Conservation (phyloP, 257 asterid species). For the Solanum boliviense region DNA sequence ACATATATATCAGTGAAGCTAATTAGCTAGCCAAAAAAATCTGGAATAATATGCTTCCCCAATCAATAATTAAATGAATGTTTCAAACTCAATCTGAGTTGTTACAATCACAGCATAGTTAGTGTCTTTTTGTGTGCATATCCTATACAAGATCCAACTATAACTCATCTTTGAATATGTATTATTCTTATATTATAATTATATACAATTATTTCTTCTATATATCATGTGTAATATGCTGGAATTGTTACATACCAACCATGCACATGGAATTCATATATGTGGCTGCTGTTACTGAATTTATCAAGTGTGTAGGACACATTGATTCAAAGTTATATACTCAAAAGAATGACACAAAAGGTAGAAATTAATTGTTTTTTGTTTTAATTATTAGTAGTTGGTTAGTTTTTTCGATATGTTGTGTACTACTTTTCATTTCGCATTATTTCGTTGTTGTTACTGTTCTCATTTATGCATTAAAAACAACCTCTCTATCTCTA, state of each 20-base stretch:
- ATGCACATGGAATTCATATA: neutral
- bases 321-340: neutral
- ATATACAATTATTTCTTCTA: neutral
- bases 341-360: neutral
- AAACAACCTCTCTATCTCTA: neutral
- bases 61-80: constrained; percentile 17
- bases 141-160: neutral
- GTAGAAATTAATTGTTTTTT: neutral
- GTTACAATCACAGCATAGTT: neutral
- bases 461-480: neutral
- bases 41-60: constrained; percentile 2
- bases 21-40: neutral
- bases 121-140: neutral
- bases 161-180: neutral
- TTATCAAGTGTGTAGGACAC: neutral
- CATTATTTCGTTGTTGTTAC: neutral
- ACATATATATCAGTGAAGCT: neutral
- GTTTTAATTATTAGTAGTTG: neutral
- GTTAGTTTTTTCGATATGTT: neutral
- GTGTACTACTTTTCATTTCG: neutral
- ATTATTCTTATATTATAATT: neutral
- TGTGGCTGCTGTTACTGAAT: constrained; percentile 8
- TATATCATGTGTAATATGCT: neutral
- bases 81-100: constrained; percentile 22
- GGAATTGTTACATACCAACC: constrained; percentile 22